These are phyloP conservation scores for Symbiodinium natans DNA, from an alignment of 73 alveolate genomes.

Conservation along the genomic window DNA sequence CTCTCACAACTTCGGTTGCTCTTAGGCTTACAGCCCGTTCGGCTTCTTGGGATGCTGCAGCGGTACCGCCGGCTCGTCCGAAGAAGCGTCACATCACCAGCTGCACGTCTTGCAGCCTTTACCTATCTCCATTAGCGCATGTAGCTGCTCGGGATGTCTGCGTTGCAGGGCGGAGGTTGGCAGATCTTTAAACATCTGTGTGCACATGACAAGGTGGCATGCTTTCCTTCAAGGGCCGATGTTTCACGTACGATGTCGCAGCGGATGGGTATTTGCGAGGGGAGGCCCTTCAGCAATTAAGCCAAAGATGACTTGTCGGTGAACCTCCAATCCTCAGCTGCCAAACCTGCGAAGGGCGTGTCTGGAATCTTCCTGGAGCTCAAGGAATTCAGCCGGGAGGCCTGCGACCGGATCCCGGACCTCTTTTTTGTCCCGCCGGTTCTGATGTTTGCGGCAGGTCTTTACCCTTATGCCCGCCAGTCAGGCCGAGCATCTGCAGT, in stretches of 20 bases:
- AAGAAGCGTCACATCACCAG: no score
- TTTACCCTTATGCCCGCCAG: not conserved
- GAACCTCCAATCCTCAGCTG: not conserved
- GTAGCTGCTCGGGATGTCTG: no score
- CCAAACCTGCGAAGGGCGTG: constrained; percentile 17
- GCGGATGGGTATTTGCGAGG: constrained; percentile 90
- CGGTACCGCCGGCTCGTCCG: constrained; percentile 8
- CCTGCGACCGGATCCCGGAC: not conserved
- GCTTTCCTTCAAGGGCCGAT: constrained; percentile 83
- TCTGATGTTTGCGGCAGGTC: not conserved
- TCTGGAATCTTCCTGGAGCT: constrained; percentile 71
- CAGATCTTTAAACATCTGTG: not conserved
- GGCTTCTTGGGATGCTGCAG: constrained; percentile 87
- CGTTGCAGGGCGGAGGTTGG: no score
- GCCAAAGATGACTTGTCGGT: not conserved
- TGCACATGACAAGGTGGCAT: constrained; percentile 40
- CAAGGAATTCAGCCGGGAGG: constrained; percentile 57
- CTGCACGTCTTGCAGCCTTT: no score
- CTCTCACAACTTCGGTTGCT: not conserved
- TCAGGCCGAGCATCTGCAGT: not conserved
- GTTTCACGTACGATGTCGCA: constrained; percentile 57
- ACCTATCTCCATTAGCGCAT: no score
- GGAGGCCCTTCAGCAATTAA: constrained; percentile 23
- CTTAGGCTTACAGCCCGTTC: constrained; percentile 81
- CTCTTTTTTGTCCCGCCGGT: not conserved